Evolutionary conservation across 75 land plant genomes (phyloP).

Genomic region (Ceratopteris richardii): DNA sequence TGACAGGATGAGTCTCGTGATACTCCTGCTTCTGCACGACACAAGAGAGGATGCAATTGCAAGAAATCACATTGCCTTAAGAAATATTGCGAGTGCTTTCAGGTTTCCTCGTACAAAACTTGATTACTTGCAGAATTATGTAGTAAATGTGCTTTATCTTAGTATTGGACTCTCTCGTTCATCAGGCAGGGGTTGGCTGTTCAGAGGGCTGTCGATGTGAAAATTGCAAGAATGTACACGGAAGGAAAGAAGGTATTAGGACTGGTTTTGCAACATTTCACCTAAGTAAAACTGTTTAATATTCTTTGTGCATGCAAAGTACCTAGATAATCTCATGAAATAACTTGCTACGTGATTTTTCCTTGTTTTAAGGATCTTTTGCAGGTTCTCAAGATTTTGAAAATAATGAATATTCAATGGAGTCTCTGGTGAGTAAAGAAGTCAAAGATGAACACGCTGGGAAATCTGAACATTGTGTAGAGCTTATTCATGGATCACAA

Average conservation of each 20-base stretch:
- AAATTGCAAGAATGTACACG: conserved; percentile 80
- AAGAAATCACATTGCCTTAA: conserved; percentile 88
- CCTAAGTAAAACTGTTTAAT: no score
- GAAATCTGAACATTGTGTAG: conserved; percentile 4
- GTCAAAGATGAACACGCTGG: conserved; percentile 12
- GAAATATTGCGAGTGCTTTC: conserved; percentile 96
- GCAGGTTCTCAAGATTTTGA: conserved; percentile 10
- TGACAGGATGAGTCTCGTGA: conserved; percentile 49
- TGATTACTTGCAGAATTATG: background rate
- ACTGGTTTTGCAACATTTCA: no score
- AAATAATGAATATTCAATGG: conserved; percentile 24
- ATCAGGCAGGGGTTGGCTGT: conserved; percentile 96
- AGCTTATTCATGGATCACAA: conserved; percentile 16
- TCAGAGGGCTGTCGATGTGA: conserved; percentile 91
- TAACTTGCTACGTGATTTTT: no score
- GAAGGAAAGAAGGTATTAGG: conserved; percentile 68
- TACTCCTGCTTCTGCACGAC: conserved; percentile 85
- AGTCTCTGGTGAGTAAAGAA: conserved; percentile 24
- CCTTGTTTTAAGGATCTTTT: background rate
- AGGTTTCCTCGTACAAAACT: conserved; percentile 28
- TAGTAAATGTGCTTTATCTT: background rate
- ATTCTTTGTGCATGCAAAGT: no score
- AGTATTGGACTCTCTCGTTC: background rate
- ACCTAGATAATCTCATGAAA: no score
- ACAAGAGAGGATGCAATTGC: conserved; percentile 97